phyloP scores from a whole-genome alignment of 2,329 filamentous ascomycete genomes.

The Plenodomus tracheiphilus region DNA sequence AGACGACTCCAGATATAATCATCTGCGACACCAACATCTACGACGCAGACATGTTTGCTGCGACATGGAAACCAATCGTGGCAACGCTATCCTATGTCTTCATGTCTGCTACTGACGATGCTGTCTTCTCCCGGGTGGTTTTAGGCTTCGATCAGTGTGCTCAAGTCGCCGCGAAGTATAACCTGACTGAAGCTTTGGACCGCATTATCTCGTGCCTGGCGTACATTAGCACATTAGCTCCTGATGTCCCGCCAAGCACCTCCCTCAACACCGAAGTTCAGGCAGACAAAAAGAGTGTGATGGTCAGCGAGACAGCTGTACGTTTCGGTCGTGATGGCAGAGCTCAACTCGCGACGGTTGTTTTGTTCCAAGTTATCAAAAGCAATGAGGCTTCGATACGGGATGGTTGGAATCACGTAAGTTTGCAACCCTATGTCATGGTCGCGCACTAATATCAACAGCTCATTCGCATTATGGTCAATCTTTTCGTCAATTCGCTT shows the following conservation, averaged over 20 bases:
- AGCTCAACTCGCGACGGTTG: constrained; percentile 88
- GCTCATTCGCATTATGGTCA: constrained; percentile 89
- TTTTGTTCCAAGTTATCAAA: constrained; percentile 90
- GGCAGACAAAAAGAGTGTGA: constrained; percentile 86
- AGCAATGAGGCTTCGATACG: constrained; percentile 79
- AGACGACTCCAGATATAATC: constrained; percentile 71
- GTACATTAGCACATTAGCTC: constrained; percentile 85
- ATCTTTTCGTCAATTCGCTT: constrained; percentile 93
- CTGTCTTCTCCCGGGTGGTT: constrained; percentile 91
- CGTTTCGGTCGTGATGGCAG: constrained; percentile 93
- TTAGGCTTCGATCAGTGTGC: constrained; percentile 96
- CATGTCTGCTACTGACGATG: constrained; percentile 96
- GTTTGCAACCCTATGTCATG: constrained; percentile 35
- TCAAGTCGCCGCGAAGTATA: constrained; percentile 84
- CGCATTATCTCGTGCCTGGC: constrained; percentile 89
- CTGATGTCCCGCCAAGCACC: constrained; percentile 76
- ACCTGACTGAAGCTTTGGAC: constrained; percentile 82
- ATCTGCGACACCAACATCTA: constrained; percentile 91
- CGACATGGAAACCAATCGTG: constrained; percentile 93
- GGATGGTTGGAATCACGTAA: constrained; percentile 77
- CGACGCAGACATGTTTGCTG: constrained; percentile 96
- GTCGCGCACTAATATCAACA: constrained; percentile 53
- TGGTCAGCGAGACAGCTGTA: constrained; percentile 97
- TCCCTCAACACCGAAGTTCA: constrained; percentile 94
- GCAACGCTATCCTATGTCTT: constrained; percentile 97